A percentile compares a stretch with the other conserved stretches of the same genome.
These are phyloP conservation scores for Talaromyces sp. DNA, from an alignment of 2,329 filamentous ascomycete genomes.

Conservation along the genomic window DNA sequence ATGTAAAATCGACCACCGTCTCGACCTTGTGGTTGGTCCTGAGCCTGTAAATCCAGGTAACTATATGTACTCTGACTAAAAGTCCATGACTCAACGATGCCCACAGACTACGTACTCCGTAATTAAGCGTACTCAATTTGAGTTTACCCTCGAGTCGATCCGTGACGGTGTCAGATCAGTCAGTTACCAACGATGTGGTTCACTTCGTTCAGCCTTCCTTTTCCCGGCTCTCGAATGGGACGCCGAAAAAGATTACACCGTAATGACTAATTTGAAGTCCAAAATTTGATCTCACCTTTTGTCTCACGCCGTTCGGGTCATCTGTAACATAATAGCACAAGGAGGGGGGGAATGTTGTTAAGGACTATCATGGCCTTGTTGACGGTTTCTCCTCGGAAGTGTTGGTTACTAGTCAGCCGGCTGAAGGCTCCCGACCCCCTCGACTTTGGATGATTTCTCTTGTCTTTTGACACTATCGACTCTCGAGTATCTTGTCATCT, in stretches of 20 bases:
- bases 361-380: not conserved
- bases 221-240: not conserved
- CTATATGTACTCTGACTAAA: not conserved
- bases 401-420: not conserved
- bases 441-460: not conserved
- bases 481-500: not conserved
- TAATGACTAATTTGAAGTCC: not conserved
- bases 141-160: slow-evolving; percentile 1
- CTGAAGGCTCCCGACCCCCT: not conserved
- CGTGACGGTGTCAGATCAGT: not conserved
- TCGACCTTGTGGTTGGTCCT: not conserved
- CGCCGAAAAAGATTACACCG: slow-evolving; percentile 5
- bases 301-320: not conserved
- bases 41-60: not conserved
- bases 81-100: not conserved
- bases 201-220: not conserved
- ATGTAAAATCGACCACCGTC: not conserved
- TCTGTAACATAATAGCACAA: not conserved
- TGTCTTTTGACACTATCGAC: not conserved
- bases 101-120: too few relatives aligned
- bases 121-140: not conserved
- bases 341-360: not conserved
- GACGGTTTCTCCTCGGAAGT: slow-evolving; percentile 5
- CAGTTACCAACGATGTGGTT: slow-evolving; percentile 1
- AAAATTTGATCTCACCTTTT: not conserved